phyloP scores from a whole-genome alignment of 83 land plant genomes.

The Thuja plicata region DNA sequence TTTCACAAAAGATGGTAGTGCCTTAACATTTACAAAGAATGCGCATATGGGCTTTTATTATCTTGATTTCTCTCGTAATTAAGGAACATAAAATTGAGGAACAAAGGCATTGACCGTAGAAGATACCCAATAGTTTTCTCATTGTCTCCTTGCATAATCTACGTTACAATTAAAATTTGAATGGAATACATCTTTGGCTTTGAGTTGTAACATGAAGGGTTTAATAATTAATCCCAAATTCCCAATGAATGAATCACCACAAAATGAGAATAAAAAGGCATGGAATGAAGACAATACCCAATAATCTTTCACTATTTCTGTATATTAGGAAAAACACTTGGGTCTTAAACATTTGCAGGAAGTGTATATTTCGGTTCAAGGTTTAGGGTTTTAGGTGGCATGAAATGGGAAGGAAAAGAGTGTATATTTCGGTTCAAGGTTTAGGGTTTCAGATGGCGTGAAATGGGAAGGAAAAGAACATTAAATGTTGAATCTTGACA shows the following conservation, averaged over 20 bases:
- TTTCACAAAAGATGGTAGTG: no score
- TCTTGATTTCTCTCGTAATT: no score
- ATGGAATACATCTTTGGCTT: not conserved
- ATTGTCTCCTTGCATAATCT: not conserved
- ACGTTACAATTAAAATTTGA: not conserved
- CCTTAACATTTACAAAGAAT: no score
- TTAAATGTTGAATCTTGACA: not conserved
- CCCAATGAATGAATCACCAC: not conserved
- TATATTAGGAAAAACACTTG: not conserved
- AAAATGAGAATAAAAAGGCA: not conserved
- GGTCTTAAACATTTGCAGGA: not conserved
- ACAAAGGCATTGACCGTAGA: not conserved
- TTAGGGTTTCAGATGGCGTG: not conserved
- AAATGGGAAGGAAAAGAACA: not conserved
- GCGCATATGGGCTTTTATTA: no score
- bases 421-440: not conserved
- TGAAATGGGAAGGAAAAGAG: not conserved
- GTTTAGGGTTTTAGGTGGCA: not conserved
- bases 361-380: not conserved
- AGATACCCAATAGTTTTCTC: not conserved
- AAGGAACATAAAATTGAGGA: not conserved
- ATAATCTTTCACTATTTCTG: not conserved
- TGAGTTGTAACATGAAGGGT: not conserved
- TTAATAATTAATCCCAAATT: not conserved
- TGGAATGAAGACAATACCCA: not conserved